Percentiles rank a stretch among this genome's conserved stretches.
Evolutionary conservation across 1,284 basidiomycete species (phyloP).

Genomic region (Moniliella sp.): DNA sequence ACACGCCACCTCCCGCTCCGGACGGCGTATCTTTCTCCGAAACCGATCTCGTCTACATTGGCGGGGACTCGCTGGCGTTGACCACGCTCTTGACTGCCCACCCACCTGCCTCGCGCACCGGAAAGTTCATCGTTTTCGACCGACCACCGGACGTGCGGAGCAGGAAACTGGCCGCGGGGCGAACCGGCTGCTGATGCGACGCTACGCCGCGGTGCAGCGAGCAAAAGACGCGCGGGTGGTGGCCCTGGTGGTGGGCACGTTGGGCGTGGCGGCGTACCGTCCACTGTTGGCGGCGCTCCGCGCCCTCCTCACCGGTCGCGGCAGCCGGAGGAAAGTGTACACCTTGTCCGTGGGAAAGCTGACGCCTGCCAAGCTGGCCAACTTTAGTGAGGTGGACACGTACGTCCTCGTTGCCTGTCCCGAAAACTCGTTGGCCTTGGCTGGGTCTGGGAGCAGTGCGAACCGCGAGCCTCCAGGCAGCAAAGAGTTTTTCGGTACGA

Average conservation of each 20-base stretch:
- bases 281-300: constrained; percentile 12
- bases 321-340: constrained; percentile 53
- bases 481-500: constrained; percentile 63
- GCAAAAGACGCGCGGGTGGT: constrained; percentile 86
- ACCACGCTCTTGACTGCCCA: constrained; percentile 50
- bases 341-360: constrained; percentile 86
- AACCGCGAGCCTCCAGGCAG: too few species aligned
- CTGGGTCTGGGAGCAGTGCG: constrained; percentile 26
- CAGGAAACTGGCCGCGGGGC: constrained; percentile 9
- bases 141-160: too few species aligned
- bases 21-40: too few species aligned
- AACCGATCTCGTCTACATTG: constrained; percentile 52
- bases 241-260: constrained; percentile 78
- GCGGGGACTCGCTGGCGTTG: constrained; percentile 56
- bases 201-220: constrained; percentile 67
- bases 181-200: constrained; percentile 70
- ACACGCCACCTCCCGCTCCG: too few species aligned
- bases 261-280: constrained; percentile 45
- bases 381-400: constrained; percentile 87
- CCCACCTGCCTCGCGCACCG: constrained; percentile 13
- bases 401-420: constrained; percentile 84
- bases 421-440: constrained; percentile 71
- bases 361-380: constrained; percentile 81
- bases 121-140: constrained; percentile 52
- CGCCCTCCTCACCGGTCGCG: constrained; percentile 30